These are phyloP conservation scores for Populus hybrid DNA, from an alignment of 441 rosid species.

Conservation along the genomic window DNA sequence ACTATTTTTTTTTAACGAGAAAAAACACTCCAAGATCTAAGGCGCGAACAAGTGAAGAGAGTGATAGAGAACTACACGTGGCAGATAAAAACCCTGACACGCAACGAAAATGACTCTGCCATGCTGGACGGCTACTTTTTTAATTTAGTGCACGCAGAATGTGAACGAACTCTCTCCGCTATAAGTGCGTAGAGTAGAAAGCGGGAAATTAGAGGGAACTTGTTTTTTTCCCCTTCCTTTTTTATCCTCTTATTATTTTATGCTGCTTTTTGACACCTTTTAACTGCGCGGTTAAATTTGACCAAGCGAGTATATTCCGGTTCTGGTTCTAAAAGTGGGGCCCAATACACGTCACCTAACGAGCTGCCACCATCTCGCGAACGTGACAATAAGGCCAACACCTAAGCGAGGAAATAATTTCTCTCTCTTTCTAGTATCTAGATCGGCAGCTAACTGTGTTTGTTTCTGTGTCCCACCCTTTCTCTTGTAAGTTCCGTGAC, in stretches of 20 bases:
- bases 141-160: background rate
- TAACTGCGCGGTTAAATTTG: slow-evolving; percentile 39
- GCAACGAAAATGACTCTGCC: slow-evolving; percentile 27
- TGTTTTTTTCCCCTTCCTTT: background rate
- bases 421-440: slow-evolving; percentile 10
- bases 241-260: background rate
- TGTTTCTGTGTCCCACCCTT: slow-evolving; percentile 42
- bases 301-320: slow-evolving; percentile 20
- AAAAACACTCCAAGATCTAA: slow-evolving; percentile 34
- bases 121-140: slow-evolving; percentile 31
- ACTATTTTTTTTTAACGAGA: no score
- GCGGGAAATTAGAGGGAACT: background rate
- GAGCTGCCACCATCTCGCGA: slow-evolving; percentile 39
- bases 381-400: slow-evolving; percentile 40
- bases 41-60: slow-evolving; percentile 27
- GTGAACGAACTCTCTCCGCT: slow-evolving; percentile 8
- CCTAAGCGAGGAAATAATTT: slow-evolving; percentile 48
- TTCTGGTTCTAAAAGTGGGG: slow-evolving; percentile 17
- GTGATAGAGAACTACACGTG: slow-evolving; percentile 26
- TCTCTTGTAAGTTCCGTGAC: slow-evolving; percentile 85
- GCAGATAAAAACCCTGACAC: background rate
- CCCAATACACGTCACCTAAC: slow-evolving; percentile 47
- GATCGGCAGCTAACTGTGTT: slow-evolving; percentile 23
- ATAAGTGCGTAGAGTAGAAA: slow-evolving; percentile 34
- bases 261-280: background rate